phyloP scores from a whole-genome alignment of 495 filamentous ascomycete genomes.

The Lindgomyces ingoldianus region DNA sequence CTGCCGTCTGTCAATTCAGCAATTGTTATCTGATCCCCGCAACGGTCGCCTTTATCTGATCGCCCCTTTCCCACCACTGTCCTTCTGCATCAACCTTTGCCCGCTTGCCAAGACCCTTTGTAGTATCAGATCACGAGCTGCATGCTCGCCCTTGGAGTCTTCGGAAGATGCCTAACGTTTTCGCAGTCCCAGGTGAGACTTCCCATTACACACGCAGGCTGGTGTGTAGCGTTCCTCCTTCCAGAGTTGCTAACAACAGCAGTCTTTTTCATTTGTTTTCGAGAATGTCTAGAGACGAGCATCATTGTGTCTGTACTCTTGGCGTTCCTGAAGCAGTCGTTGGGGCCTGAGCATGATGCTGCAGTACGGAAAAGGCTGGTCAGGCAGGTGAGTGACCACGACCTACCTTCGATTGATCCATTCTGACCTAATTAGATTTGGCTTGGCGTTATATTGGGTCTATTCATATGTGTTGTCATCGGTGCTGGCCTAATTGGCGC shows the following conservation, averaged over 20 bases:
- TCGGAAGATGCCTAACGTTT: constrained; percentile 55
- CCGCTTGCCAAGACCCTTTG: background rate
- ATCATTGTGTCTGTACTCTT: constrained; percentile 83
- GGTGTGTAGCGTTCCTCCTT: background rate
- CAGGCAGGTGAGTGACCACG: constrained; percentile 58
- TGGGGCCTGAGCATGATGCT: constrained; percentile 60
- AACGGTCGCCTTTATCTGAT: too few species aligned
- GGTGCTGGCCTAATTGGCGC: constrained; percentile 74
- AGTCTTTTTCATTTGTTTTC: constrained; percentile 85
- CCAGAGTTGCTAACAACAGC: background rate
- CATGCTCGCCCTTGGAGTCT: background rate
- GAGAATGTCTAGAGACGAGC: constrained; percentile 77
- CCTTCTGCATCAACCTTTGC: too few species aligned
- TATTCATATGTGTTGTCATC: constrained; percentile 67
- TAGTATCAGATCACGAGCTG: too few species aligned
- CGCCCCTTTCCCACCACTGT: too few species aligned
- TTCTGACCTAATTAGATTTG: constrained; percentile 58
- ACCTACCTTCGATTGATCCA: background rate
- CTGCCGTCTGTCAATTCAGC: too few species aligned
- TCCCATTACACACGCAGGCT: background rate
- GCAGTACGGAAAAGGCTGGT: constrained; percentile 66
- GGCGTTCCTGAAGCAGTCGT: constrained; percentile 76
- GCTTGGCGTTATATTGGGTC: constrained; percentile 63
- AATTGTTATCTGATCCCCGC: too few species aligned
- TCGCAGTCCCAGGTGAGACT: constrained; percentile 56